Evolutionary conservation across 2,329 filamentous ascomycete genomes (phyloP), one percentile per base, ranked within the genome.

Genomic region (Ophiostoma populinum): DNA sequence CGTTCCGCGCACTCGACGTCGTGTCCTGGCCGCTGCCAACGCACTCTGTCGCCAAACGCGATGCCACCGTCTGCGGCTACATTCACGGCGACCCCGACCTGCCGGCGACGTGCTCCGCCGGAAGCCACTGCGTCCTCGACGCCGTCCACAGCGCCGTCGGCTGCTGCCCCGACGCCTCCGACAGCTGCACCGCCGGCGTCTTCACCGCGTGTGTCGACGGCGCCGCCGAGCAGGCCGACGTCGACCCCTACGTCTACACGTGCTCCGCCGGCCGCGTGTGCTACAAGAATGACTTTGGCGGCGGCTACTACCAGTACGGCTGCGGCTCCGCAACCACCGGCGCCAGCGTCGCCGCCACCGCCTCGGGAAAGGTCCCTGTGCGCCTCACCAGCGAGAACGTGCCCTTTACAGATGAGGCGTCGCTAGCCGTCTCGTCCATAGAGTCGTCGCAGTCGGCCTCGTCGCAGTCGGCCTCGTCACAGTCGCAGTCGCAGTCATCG

Each of bases 61-160:
- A 25, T 56, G 63, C 40, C 49, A 72, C 67, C 12, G 48, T 74
- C 37, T 73, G 69, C 44, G 69, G 69, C 27, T 74, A 62, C 49
- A 57, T 74, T 45, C 62, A 60, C 40, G 68, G 66, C 16, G 49
- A 70, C 42, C 49, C 59, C 1, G 50, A 52, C 17, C 50, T 70
- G 20, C 65, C 67, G 3, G 69, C 68, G 25, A 73, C 68, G 24
- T 74, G 69, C 47, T 61, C 57, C 19, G 57, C 60, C 0, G 69
- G 67, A 22, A 71, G 67, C 24, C 66, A 73, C 48, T 74, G 69
- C 46, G 69, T 67, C 17, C 52, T 67, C 28, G 67, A 71, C 20
- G 41, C 42, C 3, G 45, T 46, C 36, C 41, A 50, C 29, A 43
- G 45, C 16, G 48, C 44, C 5, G 45, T 51, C 8, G 47, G 48